Evolutionary conservation across 1,139 yeast species (phyloP), one percentile per base, ranked within the genome.

Genomic region (Saccharomyces hybrid): DNA sequence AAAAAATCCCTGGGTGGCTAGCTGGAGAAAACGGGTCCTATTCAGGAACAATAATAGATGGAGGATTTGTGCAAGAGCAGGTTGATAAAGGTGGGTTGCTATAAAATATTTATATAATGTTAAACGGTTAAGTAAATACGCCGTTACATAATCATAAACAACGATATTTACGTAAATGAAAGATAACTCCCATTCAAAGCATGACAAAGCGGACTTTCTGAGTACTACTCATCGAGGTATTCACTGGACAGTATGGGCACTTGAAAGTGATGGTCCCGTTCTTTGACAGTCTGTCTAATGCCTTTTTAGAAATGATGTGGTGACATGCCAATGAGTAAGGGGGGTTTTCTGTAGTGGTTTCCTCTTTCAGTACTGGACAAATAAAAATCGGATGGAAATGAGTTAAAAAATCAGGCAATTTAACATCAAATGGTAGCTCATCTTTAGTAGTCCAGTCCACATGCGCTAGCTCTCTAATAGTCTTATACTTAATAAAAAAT

Each of bases 331-430:
- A 70, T 55, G 82, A 76, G 74, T 77, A 76, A 1, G 88, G 85
- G 2, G 87, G 86, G 60, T 83, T 83, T 11, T 66, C 71, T 11
- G 66, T 68, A 0, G 86, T 82, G 0, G 88, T 78, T 64, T 91
- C 97, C 62, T 89, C 96, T 68, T 88, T 87, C 6, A 93, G 80
- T 1, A 90, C 91, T 0, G 97, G 97, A 68, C 97, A 90, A 4
- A 89, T 90, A 69, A 89, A 90, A 2, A 90, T 83, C 0, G 96
- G 88, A 70, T 90, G 97, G 70, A 83, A 87, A 55, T 77, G 70
- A 50, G 74, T 75, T 50, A 81, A 68, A 32, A 70, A 70, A 0
- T 70, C 68, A 0, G 88, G 88, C 31, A 83, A 68, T 32, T 77
- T 76, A 44, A 82, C 76, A 57, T 81, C 86, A 52, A 83, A 80